These are phyloP conservation scores for Exophiala calicioides DNA, from an alignment of 2,329 filamentous ascomycete genomes.

Conservation along the genomic window DNA sequence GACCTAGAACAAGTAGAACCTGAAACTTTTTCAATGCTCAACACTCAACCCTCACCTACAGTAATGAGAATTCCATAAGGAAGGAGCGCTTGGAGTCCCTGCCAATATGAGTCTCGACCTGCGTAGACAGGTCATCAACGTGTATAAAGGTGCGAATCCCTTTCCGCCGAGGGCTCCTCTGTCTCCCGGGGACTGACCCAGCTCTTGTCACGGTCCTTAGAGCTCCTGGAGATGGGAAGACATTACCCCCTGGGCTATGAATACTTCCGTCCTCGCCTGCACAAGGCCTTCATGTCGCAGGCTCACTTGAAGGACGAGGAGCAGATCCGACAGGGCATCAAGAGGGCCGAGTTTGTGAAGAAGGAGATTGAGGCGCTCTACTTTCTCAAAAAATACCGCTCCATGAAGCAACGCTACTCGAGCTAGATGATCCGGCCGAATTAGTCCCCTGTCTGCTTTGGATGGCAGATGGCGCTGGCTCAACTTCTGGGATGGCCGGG, in stretches of 20 bases:
- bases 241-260: constrained; percentile 83
- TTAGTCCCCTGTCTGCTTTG: too few species aligned
- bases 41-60: not conserved
- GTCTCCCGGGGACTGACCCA: not conserved
- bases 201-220: constrained; percentile 46
- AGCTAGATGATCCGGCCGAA: too few species aligned
- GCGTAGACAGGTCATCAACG: constrained; percentile 73
- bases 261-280: constrained; percentile 79
- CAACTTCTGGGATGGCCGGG: too few species aligned
- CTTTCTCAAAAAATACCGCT: constrained; percentile 23
- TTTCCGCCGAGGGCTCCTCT: not conserved
- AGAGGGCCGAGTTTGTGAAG: constrained; percentile 81
- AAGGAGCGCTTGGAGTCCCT: too few species aligned
- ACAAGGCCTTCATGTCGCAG: constrained; percentile 81
- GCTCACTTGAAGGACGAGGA: constrained; percentile 68
- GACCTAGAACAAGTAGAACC: too few species aligned
- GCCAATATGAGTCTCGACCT: constrained; percentile 57
- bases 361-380: constrained; percentile 95
- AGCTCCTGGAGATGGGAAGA: constrained; percentile 78
- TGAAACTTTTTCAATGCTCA: not conserved
- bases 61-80: not conserved
- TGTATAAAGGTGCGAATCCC: constrained; percentile 74
- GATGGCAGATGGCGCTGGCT: too few species aligned
- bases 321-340: constrained; percentile 74
- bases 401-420: constrained; percentile 27